These are phyloP conservation scores for Verticillium isaacii DNA, from an alignment of 2,329 filamentous ascomycete species.

Conservation along the genomic window DNA sequence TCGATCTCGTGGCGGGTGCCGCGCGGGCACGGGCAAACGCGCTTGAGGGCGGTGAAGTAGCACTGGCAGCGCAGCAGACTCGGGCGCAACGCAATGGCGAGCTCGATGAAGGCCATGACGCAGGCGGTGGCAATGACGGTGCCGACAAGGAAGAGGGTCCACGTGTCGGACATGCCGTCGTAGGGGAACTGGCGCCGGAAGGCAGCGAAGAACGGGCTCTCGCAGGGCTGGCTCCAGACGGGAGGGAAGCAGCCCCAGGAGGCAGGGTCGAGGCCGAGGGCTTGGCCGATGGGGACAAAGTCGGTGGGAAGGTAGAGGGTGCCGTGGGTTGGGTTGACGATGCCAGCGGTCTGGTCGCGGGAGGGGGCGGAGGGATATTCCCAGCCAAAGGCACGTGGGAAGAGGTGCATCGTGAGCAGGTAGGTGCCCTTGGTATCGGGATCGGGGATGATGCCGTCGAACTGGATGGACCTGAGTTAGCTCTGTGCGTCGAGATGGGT, in stretches of 20 bases:
- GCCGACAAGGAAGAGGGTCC: neutral
- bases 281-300: constrained; percentile 6
- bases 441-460: constrained; percentile 9
- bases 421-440: neutral
- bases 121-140: neutral
- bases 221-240: constrained; percentile 3
- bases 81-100: constrained; percentile 5
- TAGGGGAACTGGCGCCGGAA: constrained; percentile 1
- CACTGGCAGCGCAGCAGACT: constrained; percentile 9
- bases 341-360: neutral
- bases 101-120: neutral
- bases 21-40: constrained; percentile 10
- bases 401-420: constrained; percentile 9
- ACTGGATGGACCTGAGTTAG: neutral
- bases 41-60: constrained; percentile 8
- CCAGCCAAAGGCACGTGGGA: constrained; percentile 8
- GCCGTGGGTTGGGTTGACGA: neutral
- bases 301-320: constrained; percentile 5
- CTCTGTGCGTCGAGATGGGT: neutral
- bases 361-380: constrained; percentile 6
- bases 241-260: constrained; percentile 9
- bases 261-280: constrained; percentile 1
- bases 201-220: constrained; percentile 6
- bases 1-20: constrained; percentile 11
- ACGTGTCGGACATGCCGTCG: neutral